phyloP scores from a whole-genome alignment of 2,329 filamentous ascomycete genomes.

The Apiospora kogelbergensis region DNA sequence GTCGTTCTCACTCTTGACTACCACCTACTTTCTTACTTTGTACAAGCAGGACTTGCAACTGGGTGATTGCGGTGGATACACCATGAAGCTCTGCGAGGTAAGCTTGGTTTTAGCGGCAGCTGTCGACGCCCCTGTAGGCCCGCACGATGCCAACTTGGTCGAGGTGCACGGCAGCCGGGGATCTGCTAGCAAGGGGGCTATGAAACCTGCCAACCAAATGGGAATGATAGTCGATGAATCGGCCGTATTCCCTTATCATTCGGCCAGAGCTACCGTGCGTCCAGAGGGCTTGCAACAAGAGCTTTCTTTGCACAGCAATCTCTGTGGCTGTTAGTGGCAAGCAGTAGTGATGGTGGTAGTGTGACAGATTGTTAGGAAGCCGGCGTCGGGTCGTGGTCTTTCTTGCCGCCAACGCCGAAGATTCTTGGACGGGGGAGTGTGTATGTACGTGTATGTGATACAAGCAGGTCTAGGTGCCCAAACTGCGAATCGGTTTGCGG shows the following conservation, averaged over 20 bases:
- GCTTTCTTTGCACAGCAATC: not conserved
- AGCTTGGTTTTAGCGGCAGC: conserved; percentile 2
- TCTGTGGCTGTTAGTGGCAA: not conserved
- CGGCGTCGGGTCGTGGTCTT: not conserved
- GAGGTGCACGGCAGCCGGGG: not conserved
- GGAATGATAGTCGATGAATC: not conserved
- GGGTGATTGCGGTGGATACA: conserved; percentile 7
- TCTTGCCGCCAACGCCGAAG: not conserved
- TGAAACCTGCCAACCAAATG: not conserved
- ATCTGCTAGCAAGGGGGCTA: conserved; percentile 4
- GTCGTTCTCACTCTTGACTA: not conserved
- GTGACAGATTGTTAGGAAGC: not conserved
- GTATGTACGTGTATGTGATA: not conserved
- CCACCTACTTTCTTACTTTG: not conserved
- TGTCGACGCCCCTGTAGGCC: not conserved
- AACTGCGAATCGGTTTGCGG: not conserved
- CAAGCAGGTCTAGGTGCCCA: not conserved
- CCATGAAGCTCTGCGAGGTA: not conserved
- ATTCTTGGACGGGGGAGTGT: not conserved
- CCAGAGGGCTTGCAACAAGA: not conserved
- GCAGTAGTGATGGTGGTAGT: no score
- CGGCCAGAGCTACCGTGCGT: not conserved
- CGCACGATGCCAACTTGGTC: conserved; percentile 5
- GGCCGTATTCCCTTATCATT: not conserved
- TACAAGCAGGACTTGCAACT: conserved; percentile 3